These are phyloP conservation scores for Pterocarpus santalinus DNA, from an alignment of 306 rosid genomes.

Conservation along the genomic window DNA sequence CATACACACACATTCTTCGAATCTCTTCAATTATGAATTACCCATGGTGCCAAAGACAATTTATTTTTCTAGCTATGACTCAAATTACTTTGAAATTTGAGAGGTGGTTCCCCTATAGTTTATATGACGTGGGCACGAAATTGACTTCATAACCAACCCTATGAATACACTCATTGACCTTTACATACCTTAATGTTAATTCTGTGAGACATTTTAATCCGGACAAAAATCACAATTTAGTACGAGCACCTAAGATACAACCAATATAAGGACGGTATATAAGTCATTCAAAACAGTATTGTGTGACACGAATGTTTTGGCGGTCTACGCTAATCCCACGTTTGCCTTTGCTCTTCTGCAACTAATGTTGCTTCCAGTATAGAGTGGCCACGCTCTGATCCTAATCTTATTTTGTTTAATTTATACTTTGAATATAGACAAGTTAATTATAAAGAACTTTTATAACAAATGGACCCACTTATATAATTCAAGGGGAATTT, in stretches of 20 bases:
- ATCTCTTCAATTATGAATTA: too few species aligned
- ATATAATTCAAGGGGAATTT: constrained; percentile 2
- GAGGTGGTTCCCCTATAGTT: background rate
- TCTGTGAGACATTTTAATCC: background rate
- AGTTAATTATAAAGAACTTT: too few species aligned
- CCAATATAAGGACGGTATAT: background rate
- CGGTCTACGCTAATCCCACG: background rate
- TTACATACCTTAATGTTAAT: background rate
- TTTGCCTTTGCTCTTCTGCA: background rate
- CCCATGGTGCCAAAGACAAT: background rate
- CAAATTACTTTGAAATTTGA: background rate
- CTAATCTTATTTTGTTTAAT: background rate
- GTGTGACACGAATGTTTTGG: background rate
- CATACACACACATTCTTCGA: too few species aligned
- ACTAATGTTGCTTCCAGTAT: background rate
- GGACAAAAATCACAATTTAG: background rate
- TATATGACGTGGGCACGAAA: constrained; percentile 15
- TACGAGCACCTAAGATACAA: background rate
- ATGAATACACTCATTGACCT: background rate
- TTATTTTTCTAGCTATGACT: background rate
- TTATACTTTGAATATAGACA: background rate
- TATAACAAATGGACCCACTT: background rate
- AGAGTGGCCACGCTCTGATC: background rate
- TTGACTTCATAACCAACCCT: constrained; percentile 20
- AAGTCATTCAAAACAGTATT: background rate